Evolutionary conservation across 805 yeast species (phyloP).

Genomic region (Ogataea nakhonphanomensis): DNA sequence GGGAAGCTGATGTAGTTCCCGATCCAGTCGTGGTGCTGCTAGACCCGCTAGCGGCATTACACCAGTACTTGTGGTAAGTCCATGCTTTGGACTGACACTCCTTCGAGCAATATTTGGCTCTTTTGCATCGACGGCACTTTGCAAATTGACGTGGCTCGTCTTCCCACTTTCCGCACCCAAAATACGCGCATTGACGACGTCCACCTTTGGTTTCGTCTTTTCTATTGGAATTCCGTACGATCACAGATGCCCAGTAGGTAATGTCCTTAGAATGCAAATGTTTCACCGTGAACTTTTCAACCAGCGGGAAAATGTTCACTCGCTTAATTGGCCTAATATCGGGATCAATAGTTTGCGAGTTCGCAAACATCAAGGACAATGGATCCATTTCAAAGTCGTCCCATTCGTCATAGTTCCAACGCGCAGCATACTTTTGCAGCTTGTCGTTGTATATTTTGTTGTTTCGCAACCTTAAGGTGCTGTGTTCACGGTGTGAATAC

Average conservation of each 20-base stretch:
- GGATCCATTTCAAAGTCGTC: constrained; percentile 31
- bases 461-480: constrained; percentile 27
- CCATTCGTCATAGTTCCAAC: constrained; percentile 47
- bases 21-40: constrained; percentile 11
- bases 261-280: constrained; percentile 68
- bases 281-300: constrained; percentile 80
- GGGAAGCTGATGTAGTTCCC: constrained; percentile 5
- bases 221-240: constrained; percentile 93
- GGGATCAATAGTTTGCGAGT: constrained; percentile 24
- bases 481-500: constrained; percentile 28
- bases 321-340: constrained; percentile 41
- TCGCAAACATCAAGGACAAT: constrained; percentile 19
- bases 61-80: constrained; percentile 94
- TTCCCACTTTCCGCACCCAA: constrained; percentile 95
- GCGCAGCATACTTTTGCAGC: constrained; percentile 25
- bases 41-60: constrained; percentile 41
- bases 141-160: constrained; percentile 86
- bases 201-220: constrained; percentile 86
- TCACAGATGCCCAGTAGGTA: constrained; percentile 97
- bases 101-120: constrained; percentile 92
- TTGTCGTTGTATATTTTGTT: constrained; percentile 24
- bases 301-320: constrained; percentile 81
- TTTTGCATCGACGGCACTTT: constrained; percentile 88
- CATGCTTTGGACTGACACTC: constrained; percentile 91
- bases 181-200: constrained; percentile 90